Base-by-base conservation (phyloP, 2,329 filamentous ascomycete species). In the Massarina eburnea region DNA sequence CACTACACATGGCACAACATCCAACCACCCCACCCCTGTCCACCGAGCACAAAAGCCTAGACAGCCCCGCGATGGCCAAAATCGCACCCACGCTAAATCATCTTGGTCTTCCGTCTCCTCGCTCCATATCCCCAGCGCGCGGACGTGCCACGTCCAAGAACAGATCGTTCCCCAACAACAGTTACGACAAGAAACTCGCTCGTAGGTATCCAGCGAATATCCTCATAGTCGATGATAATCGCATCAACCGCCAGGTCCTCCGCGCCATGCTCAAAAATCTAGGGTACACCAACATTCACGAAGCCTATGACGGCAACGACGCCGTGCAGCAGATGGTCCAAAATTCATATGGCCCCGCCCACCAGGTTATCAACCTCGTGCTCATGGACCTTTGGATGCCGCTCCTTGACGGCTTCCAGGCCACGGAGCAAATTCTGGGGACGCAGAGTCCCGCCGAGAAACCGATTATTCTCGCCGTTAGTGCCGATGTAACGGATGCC, bases 351-450 rank as follows among this genome's bases (percentile, higher is more conserved):
- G 49, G 41, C 21, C 41, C 61, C 44, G 41, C 52, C 21, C 60
- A 54, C 21, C 52, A 62, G 15, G 65, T 69, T 33, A 80, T 88
- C 45, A 80, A 87, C 57, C 77, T 86, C 2, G 76, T 89, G 19
- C 70, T 88, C 34, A 89, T 89, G 85, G 85, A 89, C 66, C 76
- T 89, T 8, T 89, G 85, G 85, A 89, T 89, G 84, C 85, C 85
- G 1, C 75, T 83, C 52, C 83, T 88, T 75, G 85, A 88, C 59
- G 85, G 85, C 1, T 88, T 86, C 53, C 80, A 88, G 60, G 85
- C 85, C 2, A 81, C 85, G 0, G 76, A 80, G 56, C 72, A 75
- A 37, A 89, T 89, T 34, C 67, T 86, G 9, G 69, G 73, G 19
- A 77, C 84, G 72, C 63, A 73, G n/a, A 64, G 72, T 15, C 67